A percentile compares a stretch with the other conserved stretches of the same genome.
Conservation (phyloP, 768 basidiomycete genomes). For the Auriscalpium vulgare region DNA sequence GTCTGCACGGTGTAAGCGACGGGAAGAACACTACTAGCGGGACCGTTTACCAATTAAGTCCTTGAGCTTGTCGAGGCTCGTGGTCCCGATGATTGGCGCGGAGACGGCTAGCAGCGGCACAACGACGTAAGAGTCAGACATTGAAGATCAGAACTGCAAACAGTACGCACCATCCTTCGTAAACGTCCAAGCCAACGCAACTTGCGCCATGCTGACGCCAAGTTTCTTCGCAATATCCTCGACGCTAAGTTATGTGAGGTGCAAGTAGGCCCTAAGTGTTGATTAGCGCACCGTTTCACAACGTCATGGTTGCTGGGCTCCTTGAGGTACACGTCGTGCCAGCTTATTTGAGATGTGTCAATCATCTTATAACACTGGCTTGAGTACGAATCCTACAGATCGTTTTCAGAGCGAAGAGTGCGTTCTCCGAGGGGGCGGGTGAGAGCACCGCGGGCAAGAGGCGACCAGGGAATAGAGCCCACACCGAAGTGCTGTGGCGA, state of each 20-base stretch:
- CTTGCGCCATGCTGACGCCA: conserved; percentile 29
- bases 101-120: conserved; percentile 8
- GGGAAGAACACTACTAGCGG: neutral
- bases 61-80: conserved; percentile 23
- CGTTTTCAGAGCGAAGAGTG: conserved; percentile 15
- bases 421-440: conserved; percentile 18
- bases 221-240: conserved; percentile 29
- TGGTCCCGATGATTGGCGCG: conserved; percentile 31
- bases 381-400: conserved; percentile 12
- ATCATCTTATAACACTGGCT: neutral
- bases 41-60: conserved; percentile 21
- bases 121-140: neutral
- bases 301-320: conserved; percentile 8
- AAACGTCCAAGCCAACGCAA: conserved; percentile 29
- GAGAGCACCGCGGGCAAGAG: conserved; percentile 23
- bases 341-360: conserved; percentile 2
- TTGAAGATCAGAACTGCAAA: neutral
- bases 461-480: conserved; percentile 35
- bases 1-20: conserved; percentile 8
- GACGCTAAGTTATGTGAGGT: conserved; percentile 10
- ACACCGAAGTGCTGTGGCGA: conserved; percentile 22
- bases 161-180: conserved; percentile 16
- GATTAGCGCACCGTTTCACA: conserved; percentile 5
- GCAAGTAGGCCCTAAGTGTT: neutral
- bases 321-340: conserved; percentile 6